Base-by-base conservation (phyloP, 1,139 yeast species). In the Pichia sp. region DNA sequence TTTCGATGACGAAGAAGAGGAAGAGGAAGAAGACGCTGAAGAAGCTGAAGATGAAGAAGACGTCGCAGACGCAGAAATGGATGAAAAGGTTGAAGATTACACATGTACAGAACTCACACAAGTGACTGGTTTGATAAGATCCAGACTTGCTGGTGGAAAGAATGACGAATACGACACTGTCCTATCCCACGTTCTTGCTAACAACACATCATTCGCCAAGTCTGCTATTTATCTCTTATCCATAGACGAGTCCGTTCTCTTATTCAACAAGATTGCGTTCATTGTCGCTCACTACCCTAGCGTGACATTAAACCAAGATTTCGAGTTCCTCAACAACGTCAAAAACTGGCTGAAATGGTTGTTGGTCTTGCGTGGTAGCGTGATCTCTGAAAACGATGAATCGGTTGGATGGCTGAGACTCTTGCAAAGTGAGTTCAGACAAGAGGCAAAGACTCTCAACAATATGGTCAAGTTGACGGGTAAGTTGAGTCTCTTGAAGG, bases 391-490 rank as follows among this genome's bases (percentile, higher is more conserved):
- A 45, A 67, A 67, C 38, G 44, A 61, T 4, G 69, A 65, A 10
- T 67, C 67, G 35, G 54, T 62, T n/a, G 67, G 59, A 1, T 58
- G 65, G 50, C 61, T 72, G 50, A 67, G 63, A 46, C 52, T 60
- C 5, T 63, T 78, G 51, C 63, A 58, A 56, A 63, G 55, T 36
- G 59, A 53, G 52, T 53, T 52, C 54, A 59, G 43, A 56, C 68
- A 51, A 58, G 68, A 53, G 65, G 63, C 56, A 58, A 67, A 47
- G 50, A 42, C 62, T 20, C 72, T 93, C 47, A 93, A 96, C 4
- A 79, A 90, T 57, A 71, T 94, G 46, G 70, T 90, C 57, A 88
- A 91, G 40, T 71, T 94, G 49, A 95, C 90, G 60, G 95, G 96
- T 17, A 80, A 93, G 53, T 69, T 93, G 52, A 83, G 81, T 51